Evolutionary conservation across 2,329 filamentous ascomycete genomes (phyloP), one percentile per base, ranked within the genome.

Genomic region (Ascochyta lentis): DNA sequence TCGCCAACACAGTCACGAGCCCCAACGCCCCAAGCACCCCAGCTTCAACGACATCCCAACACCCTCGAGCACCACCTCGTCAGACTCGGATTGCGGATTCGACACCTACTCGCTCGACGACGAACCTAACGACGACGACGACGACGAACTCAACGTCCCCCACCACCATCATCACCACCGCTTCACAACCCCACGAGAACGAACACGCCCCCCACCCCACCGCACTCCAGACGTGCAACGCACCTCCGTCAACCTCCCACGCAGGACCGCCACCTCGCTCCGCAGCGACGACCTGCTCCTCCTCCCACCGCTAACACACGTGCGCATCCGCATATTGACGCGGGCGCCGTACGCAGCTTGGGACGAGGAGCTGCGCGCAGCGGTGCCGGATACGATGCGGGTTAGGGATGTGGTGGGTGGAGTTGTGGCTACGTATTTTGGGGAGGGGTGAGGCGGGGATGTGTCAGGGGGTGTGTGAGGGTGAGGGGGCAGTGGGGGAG

Each of bases 401-500:
- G 37, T 51, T 9, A 24, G 24, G n/a, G 38, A 56, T 5, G 15
- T 47, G 31, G 26, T 37, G 16, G 19, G 41, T 22, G 38, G 42
- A 10, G 26, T 50, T 9, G 31, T 51, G 9, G 19, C n/a, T 2
- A 6, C 12, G 15, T 12, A 15, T 22, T n/a, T 31, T 13, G 40
- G 51, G 4, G 31, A 19, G 7, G n/a, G 1, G n/a, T 43, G 12
- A n/a, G 23, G n/a, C 9, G 15, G 12, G 16, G 24, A 5, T 34
- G 37, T 29, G 49, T 41, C 10, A 13, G 5, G 7, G 53, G 24
- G 23, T 23, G 4, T 0, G 47, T 51, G 6, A 29, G 34, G 48
- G 43, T 38, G 24, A 19, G 53, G 10, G 53, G 53, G 2, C 24
- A 48, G 38, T 39, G 34, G 53, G n/a, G 8, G 42, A 51, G 6